These are phyloP conservation scores for Phyllosticta citrichinensis DNA, from an alignment of 2,329 filamentous ascomycete species.

Conservation along the genomic window DNA sequence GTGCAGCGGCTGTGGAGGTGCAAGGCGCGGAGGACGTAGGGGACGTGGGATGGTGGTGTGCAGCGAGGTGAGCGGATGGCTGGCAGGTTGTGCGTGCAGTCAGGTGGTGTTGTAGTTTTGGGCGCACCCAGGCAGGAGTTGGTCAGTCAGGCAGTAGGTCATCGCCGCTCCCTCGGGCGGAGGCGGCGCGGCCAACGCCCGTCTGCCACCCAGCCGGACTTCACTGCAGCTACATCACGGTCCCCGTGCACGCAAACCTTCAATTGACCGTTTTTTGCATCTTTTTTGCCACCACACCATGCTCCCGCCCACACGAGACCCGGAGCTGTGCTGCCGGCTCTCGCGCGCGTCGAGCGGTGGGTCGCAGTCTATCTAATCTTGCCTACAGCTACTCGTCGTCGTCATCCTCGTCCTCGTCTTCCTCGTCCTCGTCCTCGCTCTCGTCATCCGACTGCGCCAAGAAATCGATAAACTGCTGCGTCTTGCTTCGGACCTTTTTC, in stretches of 20 bases:
- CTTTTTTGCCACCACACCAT: neutral
- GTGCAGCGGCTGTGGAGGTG: neutral
- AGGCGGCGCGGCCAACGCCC: too few species aligned
- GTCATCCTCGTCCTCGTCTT: conserved; percentile 21
- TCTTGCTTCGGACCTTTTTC: conserved; percentile 60
- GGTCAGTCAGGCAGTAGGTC: neutral
- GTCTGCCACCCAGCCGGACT: neutral
- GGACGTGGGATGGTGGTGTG: neutral
- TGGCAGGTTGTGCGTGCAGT: neutral
- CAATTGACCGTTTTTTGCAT: neutral
- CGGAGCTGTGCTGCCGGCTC: neutral
- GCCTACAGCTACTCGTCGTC: conserved; percentile 4
- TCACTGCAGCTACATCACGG: neutral
- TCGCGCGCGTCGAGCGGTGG: neutral
- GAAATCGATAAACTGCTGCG: conserved; percentile 64
- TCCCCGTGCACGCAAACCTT: neutral
- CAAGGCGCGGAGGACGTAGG: neutral
- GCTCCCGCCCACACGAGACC: neutral
- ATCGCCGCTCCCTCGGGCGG: neutral
- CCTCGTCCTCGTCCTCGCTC: conserved; percentile 47
- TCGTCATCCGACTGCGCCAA: conserved; percentile 65
- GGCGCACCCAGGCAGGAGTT: neutral
- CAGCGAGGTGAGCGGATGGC: neutral
- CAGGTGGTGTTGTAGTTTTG: neutral
- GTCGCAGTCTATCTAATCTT: conserved; percentile 1